Evolutionary conservation across 768 basidiomycete species (phyloP).

Genomic region (Suillus lakei): DNA sequence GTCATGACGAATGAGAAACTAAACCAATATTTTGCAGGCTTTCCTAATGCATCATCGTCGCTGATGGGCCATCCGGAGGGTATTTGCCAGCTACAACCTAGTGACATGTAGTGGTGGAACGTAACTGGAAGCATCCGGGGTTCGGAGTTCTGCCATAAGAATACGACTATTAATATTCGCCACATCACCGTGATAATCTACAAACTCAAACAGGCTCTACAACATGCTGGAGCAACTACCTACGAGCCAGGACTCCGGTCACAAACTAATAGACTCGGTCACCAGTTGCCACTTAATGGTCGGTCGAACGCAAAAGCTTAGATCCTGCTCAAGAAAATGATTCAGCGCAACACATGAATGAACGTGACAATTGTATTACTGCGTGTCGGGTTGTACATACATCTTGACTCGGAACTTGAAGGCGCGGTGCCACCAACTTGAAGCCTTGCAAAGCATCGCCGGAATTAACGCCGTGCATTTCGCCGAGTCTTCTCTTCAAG

Average conservation of each 20-base stretch:
- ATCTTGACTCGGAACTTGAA: not conserved
- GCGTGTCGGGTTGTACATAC: too few species aligned
- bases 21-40: not conserved
- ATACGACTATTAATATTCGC: not conserved
- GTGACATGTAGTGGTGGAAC: not conserved
- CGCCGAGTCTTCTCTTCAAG: not conserved
- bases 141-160: not conserved
- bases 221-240: too few species aligned
- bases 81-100: not conserved
- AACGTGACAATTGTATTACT: too few species aligned
- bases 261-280: too few species aligned
- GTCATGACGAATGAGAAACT: not conserved
- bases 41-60: not conserved
- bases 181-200: not conserved
- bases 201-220: too few species aligned
- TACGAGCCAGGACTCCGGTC: too few species aligned
- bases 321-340: too few species aligned
- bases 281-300: too few species aligned
- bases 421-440: not conserved
- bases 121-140: not conserved
- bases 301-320: too few species aligned
- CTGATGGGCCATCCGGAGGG: not conserved
- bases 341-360: too few species aligned
- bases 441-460: not conserved
- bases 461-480: not conserved